Percentiles rank a stretch among this genome's conserved stretches.
These are phyloP conservation scores for Candida coquimbonensis DNA, from an alignment of 805 yeast genomes.

Conservation along the genomic window DNA sequence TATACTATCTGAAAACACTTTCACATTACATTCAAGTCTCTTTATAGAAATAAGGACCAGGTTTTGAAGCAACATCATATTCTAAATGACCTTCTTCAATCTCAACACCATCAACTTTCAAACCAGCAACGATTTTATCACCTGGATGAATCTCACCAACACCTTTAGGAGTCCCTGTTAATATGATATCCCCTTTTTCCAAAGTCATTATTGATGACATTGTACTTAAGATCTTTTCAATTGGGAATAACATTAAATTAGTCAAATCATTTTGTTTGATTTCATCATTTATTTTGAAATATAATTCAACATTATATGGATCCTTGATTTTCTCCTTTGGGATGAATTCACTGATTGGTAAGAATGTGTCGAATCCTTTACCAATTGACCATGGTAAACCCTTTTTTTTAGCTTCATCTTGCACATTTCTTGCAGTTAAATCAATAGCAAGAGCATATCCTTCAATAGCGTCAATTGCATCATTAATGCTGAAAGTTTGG, in stretches of 20 bases:
- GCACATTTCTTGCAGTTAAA: slow-evolving; percentile 93
- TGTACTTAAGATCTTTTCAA: slow-evolving; percentile 70
- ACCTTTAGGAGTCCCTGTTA: slow-evolving; percentile 97
- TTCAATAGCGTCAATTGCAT: slow-evolving; percentile 70
- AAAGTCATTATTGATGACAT: slow-evolving; percentile 89
- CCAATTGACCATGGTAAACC: slow-evolving; percentile 97
- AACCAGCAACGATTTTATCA: slow-evolving; percentile 61
- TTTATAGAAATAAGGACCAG: slow-evolving; percentile 53
- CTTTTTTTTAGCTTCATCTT: slow-evolving; percentile 86
- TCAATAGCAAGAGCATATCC: slow-evolving; percentile 91
- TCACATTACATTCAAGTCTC: slow-evolving; percentile 25
- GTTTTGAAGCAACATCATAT: slow-evolving; percentile 34
- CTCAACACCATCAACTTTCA: slow-evolving; percentile 47
- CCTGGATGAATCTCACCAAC: slow-evolving; percentile 84
- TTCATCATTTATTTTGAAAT: slow-evolving; percentile 64
- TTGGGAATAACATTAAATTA: slow-evolving; percentile 78
- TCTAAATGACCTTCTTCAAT: slow-evolving; percentile 39
- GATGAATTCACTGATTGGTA: slow-evolving; percentile 76
- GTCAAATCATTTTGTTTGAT: slow-evolving; percentile 70
- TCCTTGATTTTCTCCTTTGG: slow-evolving; percentile 59
- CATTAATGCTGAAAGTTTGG: slow-evolving; percentile 45
- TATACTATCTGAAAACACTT: too few species aligned
- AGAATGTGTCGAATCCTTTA: slow-evolving; percentile 93
- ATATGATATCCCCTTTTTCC: slow-evolving; percentile 81
- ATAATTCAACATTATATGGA: slow-evolving; percentile 63